These are phyloP conservation scores for Litsea cubeba DNA, from an alignment of 164 flowering plant species.

Conservation along the genomic window DNA sequence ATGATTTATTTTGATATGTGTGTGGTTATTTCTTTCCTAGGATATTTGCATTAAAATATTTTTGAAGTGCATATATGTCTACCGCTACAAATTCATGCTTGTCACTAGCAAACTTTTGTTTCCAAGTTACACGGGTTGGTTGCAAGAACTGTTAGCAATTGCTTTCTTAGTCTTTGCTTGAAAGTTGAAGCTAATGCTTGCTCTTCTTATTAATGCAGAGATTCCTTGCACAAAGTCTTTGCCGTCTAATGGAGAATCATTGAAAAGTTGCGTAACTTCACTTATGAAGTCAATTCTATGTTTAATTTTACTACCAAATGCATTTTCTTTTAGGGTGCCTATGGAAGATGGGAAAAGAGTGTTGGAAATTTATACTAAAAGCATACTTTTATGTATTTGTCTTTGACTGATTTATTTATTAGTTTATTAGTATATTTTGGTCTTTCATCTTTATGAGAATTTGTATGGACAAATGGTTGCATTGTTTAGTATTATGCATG, in stretches of 20 bases:
- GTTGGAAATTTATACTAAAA: no score
- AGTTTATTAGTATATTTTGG: no score
- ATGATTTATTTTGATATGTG: no score
- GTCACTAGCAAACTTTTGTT: not conserved
- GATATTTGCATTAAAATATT: no score
- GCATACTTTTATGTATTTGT: no score
- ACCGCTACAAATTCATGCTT: no score
- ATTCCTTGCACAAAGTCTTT: conserved; percentile 51
- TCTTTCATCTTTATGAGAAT: no score
- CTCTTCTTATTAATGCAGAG: conserved; percentile 36
- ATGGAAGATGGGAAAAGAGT: not conserved
- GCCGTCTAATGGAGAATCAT: conserved; percentile 26
- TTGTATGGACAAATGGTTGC: no score
- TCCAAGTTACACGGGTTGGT: not conserved
- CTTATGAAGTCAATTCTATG: not conserved
- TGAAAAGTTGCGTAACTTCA: conserved; percentile 26
- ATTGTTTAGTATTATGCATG: no score
- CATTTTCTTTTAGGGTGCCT: not conserved
- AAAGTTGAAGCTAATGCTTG: conserved; percentile 7
- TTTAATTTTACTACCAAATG: not conserved
- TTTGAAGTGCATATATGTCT: no score
- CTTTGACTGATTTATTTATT: no score
- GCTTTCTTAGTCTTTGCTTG: not conserved
- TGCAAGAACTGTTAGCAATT: not conserved
- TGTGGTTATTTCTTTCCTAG: no score